Conservation (phyloP, 2,329 filamentous ascomycete species). For the Mycogone perniciosa region DNA sequence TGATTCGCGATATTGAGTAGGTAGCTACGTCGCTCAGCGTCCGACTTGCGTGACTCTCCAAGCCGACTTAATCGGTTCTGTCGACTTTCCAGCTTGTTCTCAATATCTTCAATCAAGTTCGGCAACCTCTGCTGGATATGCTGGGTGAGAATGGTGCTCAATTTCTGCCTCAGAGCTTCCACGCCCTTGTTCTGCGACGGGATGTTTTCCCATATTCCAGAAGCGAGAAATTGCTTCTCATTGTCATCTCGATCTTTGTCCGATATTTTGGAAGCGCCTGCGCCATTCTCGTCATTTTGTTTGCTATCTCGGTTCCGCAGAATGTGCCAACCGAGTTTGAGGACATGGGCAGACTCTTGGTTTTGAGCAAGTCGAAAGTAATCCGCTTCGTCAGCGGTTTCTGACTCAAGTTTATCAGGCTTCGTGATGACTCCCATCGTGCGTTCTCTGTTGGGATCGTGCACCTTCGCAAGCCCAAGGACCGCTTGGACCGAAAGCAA, state of each 20-base stretch:
- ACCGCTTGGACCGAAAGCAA: slow-evolving; percentile 40
- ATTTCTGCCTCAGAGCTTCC: slow-evolving; percentile 25
- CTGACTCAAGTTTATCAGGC: slow-evolving; percentile 32
- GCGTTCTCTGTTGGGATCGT: slow-evolving; percentile 26
- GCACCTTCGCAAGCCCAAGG: slow-evolving; percentile 42
- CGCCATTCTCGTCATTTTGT: slow-evolving; percentile 13
- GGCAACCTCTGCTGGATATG: slow-evolving; percentile 25
- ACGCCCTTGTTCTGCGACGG: slow-evolving; percentile 28
- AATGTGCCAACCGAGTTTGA: slow-evolving; percentile 46
- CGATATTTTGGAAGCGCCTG: not conserved
- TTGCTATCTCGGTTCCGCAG: slow-evolving; percentile 43
- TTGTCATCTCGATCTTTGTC: slow-evolving; percentile 21
- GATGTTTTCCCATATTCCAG: slow-evolving; percentile 21
- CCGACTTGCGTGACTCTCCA: slow-evolving; percentile 15
- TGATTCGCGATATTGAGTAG: slow-evolving; percentile 30
- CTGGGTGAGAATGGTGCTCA: slow-evolving; percentile 26
- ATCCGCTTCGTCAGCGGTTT: slow-evolving; percentile 20
- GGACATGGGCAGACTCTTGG: slow-evolving; percentile 27
- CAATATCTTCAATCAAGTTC: slow-evolving; percentile 22
- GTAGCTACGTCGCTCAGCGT: slow-evolving; percentile 25
- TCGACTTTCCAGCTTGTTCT: slow-evolving; percentile 8
- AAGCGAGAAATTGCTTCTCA: slow-evolving; percentile 28
- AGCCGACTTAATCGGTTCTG: slow-evolving; percentile 14
- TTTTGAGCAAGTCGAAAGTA: slow-evolving; percentile 41
- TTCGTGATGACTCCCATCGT: slow-evolving; percentile 54